phyloP scores from a whole-genome alignment of 176 grass and related monocot genomes.

The Triticum dicoccoides region DNA sequence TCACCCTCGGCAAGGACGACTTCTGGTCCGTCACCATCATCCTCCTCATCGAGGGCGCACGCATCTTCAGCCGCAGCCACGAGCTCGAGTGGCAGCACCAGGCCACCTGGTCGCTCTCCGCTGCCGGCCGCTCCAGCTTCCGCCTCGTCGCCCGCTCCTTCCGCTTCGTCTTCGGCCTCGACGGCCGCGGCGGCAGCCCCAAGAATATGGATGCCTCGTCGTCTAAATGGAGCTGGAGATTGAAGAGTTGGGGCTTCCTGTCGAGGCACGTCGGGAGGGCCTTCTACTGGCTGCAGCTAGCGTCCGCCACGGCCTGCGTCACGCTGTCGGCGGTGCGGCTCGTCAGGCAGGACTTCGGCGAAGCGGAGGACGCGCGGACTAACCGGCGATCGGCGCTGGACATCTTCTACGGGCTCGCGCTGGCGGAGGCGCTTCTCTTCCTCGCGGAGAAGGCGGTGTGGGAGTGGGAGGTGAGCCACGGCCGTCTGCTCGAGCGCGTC shows the following conservation, averaged over 20 bases:
- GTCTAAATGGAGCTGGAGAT: not conserved
- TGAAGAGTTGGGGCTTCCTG: conserved; percentile 51
- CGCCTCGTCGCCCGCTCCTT: conserved; percentile 50
- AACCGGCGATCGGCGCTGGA: conserved; percentile 52
- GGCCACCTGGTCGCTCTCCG: conserved; percentile 66
- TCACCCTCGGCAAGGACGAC: conserved; percentile 50
- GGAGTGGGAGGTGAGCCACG: conserved; percentile 68
- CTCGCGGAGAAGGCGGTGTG: conserved; percentile 62
- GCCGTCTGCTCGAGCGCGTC: conserved; percentile 49
- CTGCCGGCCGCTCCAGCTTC: conserved; percentile 49
- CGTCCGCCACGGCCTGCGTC: conserved; percentile 60
- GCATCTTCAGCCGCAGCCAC: conserved; percentile 91
- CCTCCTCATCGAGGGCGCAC: conserved; percentile 69
- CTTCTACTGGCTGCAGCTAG: conserved; percentile 82
- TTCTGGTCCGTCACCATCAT: conserved; percentile 81
- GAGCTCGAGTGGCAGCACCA: conserved; percentile 98
- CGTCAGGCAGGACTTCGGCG: conserved; percentile 59
- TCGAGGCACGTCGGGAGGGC: conserved; percentile 45
- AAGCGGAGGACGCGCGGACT: conserved; percentile 24
- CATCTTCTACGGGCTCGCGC: conserved; percentile 71
- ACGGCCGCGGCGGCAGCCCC: not conserved
- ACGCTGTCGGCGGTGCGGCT: conserved; percentile 51
- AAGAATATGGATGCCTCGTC: not conserved
- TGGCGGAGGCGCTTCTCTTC: conserved; percentile 70
- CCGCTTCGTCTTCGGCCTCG: conserved; percentile 38